phyloP scores from a whole-genome alignment of 2,329 filamentous ascomycete species.

The Trichoderma sp. region DNA sequence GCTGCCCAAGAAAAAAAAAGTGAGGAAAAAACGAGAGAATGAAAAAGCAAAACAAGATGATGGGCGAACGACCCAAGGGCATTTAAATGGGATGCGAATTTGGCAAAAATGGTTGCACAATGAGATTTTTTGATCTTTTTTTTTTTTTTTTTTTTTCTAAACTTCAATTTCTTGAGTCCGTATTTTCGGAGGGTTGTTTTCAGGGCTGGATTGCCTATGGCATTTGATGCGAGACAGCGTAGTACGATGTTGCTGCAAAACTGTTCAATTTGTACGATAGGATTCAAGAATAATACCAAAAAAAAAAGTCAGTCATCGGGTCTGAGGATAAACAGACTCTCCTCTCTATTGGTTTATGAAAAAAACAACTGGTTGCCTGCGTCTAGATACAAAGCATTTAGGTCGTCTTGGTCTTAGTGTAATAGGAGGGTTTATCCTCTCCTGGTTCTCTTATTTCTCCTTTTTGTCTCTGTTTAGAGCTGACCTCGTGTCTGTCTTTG shows the following conservation, averaged over 20 bases:
- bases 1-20: neutral
- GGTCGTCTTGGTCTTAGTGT: neutral
- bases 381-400: neutral
- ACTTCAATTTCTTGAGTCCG: slow-evolving; percentile 8
- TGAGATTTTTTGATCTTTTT: slow-evolving; percentile 9
- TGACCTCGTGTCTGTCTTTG: too few relatives aligned
- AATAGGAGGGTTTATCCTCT: neutral
- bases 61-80: slow-evolving; percentile 8
- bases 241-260: slow-evolving; percentile 21
- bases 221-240: slow-evolving; percentile 25
- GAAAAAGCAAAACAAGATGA: neutral
- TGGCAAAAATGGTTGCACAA: slow-evolving; percentile 19
- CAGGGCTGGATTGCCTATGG: slow-evolving; percentile 15
- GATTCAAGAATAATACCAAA: slow-evolving; percentile 16
- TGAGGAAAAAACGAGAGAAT: neutral
- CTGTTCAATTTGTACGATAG: slow-evolving; percentile 24
- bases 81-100: slow-evolving; percentile 18
- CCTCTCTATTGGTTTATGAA: neutral
- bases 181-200: slow-evolving; percentile 13
- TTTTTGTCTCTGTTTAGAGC: neutral
- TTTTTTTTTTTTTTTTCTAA: neutral
- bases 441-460: neutral
- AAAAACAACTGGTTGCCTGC: neutral
- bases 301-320: slow-evolving; percentile 17
- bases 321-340: neutral